Percentiles rank a stretch among this genome's conserved stretches.
phyloP scores from a whole-genome alignment of 2,329 filamentous ascomycete species.

The Epichloe sibirici region DNA sequence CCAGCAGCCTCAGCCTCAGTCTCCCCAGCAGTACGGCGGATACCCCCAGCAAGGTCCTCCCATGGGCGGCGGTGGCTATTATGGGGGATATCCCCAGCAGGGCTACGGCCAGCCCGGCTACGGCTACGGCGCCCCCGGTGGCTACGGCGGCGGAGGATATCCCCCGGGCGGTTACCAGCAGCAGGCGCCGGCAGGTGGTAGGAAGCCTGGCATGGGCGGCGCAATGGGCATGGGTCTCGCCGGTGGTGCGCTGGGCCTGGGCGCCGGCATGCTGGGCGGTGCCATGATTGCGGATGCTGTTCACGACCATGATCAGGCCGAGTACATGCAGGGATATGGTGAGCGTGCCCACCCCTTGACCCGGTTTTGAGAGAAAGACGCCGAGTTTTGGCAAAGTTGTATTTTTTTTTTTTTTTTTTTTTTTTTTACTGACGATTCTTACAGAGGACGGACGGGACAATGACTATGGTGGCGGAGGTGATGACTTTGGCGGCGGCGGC shows the following conservation, averaged over 20 bases:
- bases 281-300: constrained; percentile 57
- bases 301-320: constrained; percentile 46
- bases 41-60: constrained; percentile 7
- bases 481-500: constrained; percentile 9
- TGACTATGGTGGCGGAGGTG: constrained; percentile 8
- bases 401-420: background rate
- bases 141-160: constrained; percentile 13
- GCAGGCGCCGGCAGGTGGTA: constrained; percentile 29
- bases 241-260: constrained; percentile 67
- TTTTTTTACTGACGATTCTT: background rate
- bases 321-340: constrained; percentile 36
- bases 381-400: too few species aligned
- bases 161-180: constrained; percentile 17
- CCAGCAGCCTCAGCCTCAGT: background rate
- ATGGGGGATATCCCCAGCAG: constrained; percentile 6
- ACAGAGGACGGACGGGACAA: constrained; percentile 19
- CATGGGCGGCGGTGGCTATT: constrained; percentile 5
- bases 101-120: constrained; percentile 17
- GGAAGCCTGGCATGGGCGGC: constrained; percentile 26
- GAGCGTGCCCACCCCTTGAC: constrained; percentile 11
- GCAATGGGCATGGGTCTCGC: constrained; percentile 45
- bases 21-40: constrained; percentile 3
- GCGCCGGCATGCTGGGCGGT: constrained; percentile 72
- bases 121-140: constrained; percentile 21
- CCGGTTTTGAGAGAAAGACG: background rate